Evolutionary conservation across 2,329 filamentous ascomycete genomes (phyloP).

Genomic region (Leptosphaerulina australis): DNA sequence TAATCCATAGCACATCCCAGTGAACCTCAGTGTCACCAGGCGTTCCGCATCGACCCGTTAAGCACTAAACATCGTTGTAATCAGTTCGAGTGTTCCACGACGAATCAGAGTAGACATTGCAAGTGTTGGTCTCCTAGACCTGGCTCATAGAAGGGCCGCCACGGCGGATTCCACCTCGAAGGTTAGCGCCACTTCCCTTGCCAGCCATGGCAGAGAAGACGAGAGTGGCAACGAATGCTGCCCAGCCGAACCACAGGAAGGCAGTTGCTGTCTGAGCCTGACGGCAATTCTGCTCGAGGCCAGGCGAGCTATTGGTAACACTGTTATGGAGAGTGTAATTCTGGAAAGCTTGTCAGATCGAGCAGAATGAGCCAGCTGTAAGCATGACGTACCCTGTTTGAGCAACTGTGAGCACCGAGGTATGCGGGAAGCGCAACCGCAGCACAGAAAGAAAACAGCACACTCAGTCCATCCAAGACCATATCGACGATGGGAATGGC

Average conservation of each 20-base stretch:
- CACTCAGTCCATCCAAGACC: constrained; percentile 63
- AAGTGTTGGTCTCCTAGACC: constrained; percentile 52
- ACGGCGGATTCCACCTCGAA: constrained; percentile 56
- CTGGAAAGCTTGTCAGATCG: constrained; percentile 35
- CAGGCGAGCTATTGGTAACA: constrained; percentile 66
- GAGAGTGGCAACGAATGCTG: constrained; percentile 61
- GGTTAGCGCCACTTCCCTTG: constrained; percentile 53
- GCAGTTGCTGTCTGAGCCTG: constrained; percentile 75
- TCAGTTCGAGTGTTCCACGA: constrained; percentile 39
- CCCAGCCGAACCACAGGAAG: constrained; percentile 81
- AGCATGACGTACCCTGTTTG: constrained; percentile 57
- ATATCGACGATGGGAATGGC: constrained; percentile 61
- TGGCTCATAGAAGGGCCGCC: constrained; percentile 61
- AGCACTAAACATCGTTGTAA: constrained; percentile 14
- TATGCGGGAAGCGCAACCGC: constrained; percentile 74
- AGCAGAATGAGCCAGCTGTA: neutral
- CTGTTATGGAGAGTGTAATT: constrained; percentile 55
- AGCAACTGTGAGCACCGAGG: constrained; percentile 72
- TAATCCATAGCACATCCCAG: neutral
- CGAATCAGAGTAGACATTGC: constrained; percentile 30
- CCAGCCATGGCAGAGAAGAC: constrained; percentile 62
- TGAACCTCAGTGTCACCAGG: neutral
- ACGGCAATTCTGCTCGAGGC: constrained; percentile 70
- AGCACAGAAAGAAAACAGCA: constrained; percentile 72
- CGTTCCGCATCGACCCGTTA: neutral